These are phyloP conservation scores for Aspergillus sp. DNA, from an alignment of 2,329 filamentous ascomycete species.

Conservation along the genomic window DNA sequence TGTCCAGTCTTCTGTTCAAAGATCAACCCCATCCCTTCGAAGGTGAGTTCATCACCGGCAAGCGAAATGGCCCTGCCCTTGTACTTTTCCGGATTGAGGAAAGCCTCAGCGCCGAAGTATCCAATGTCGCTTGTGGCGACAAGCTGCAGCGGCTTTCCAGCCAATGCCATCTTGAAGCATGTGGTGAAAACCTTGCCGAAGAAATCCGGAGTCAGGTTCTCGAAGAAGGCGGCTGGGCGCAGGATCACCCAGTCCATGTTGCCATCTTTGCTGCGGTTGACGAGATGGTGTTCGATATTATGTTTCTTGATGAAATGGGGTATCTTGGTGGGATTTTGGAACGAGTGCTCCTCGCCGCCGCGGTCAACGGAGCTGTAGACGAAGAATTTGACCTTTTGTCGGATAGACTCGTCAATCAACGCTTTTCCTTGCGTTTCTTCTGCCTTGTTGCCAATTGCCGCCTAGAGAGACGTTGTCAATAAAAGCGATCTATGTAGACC, in stretches of 20 bases:
- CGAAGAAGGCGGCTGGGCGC: conserved; percentile 66
- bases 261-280: conserved; percentile 41
- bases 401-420: conserved; percentile 46
- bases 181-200: conserved; percentile 52
- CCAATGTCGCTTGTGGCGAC: conserved; percentile 54
- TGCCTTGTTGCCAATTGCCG: background rate
- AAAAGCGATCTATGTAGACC: background rate
- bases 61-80: conserved; percentile 39
- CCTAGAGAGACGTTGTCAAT: background rate
- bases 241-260: conserved; percentile 63
- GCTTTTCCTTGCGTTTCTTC: background rate
- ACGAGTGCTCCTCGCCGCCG: conserved; percentile 55
- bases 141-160: conserved; percentile 47
- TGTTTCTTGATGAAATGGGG: conserved; percentile 66
- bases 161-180: conserved; percentile 41
- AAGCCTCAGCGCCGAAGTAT: conserved; percentile 52
- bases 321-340: conserved; percentile 56
- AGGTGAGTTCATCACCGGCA: conserved; percentile 57
- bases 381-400: conserved; percentile 59
- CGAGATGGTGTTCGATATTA: conserved; percentile 63
- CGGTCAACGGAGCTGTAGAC: conserved; percentile 67
- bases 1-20: conserved; percentile 52
- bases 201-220: conserved; percentile 54
- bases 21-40: conserved; percentile 47
- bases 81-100: conserved; percentile 49